A percentile compares a stretch with the other conserved stretches of the same genome.
Evolutionary conservation across 1,284 basidiomycete species (phyloP).

Genomic region (Bjerkandera adusta): DNA sequence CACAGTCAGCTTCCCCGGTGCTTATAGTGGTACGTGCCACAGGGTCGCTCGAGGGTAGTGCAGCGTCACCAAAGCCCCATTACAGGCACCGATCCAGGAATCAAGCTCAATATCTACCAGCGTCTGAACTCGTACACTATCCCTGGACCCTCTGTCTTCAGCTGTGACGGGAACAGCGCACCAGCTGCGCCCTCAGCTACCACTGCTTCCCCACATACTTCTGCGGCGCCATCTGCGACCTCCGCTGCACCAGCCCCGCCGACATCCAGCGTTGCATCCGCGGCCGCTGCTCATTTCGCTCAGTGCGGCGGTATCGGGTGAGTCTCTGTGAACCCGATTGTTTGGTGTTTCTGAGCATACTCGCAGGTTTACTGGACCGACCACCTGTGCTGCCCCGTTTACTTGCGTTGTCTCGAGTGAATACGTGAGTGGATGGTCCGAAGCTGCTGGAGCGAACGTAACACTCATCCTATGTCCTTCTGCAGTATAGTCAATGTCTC

Average conservation of each 20-base stretch:
- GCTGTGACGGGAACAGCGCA: conserved; percentile 2
- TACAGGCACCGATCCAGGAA: neutral
- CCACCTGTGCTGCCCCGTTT: conserved; percentile 16
- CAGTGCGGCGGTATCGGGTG: conserved; percentile 5
- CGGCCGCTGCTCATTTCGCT: conserved; percentile 3
- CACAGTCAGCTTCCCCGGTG: conserved; percentile 51
- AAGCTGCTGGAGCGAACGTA: neutral
- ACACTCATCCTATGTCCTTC: neutral
- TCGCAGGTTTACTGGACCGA: conserved; percentile 16
- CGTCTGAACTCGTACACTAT: conserved; percentile 8
- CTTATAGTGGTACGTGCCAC: conserved; percentile 27
- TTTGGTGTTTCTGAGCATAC: neutral
- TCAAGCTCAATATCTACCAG: conserved; percentile 14
- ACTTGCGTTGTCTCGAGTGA: conserved; percentile 17
- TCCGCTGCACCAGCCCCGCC: conserved; percentile 3
- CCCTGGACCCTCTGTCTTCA: conserved; percentile 11
- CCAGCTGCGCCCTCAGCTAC: neutral
- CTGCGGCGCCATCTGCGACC: too few relatives aligned
- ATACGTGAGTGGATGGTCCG: conserved; percentile 17
- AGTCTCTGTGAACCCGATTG: conserved; percentile 1
- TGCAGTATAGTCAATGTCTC: conserved; percentile 40
- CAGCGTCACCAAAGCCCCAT: neutral
- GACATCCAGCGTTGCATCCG: neutral
- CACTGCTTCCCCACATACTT: too few relatives aligned
- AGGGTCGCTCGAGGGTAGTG: neutral